A percentile compares a stretch with the other conserved stretches of the same genome.
phyloP scores from a whole-genome alignment of 192 early-diverging fungal genomes.

The Kickxella alabastrina region DNA sequence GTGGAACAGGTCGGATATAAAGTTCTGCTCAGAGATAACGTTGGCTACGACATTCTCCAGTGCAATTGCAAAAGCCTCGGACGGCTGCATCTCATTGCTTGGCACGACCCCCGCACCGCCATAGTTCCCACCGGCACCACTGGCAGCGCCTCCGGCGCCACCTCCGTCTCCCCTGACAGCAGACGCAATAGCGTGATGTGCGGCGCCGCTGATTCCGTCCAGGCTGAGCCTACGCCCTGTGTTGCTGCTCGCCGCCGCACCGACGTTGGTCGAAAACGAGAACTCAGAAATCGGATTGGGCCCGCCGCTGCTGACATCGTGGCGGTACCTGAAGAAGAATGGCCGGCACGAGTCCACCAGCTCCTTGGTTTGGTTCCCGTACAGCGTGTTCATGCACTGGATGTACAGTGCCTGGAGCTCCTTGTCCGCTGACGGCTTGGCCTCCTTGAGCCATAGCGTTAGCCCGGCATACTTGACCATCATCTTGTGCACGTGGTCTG shows the following conservation, averaged over 20 bases:
- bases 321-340: slow-evolving; percentile 30
- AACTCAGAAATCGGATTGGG: slow-evolving; percentile 25
- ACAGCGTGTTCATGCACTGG: slow-evolving; percentile 54
- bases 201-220: slow-evolving; percentile 40
- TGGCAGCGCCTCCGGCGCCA: neutral
- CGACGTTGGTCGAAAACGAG: slow-evolving; percentile 28
- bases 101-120: slow-evolving; percentile 4
- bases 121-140: neutral
- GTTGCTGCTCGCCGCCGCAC: slow-evolving; percentile 6
- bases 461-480: slow-evolving; percentile 65
- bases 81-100: slow-evolving; percentile 29
- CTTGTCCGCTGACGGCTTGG: slow-evolving; percentile 64
- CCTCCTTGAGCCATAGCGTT: slow-evolving; percentile 69
- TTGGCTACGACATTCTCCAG: slow-evolving; percentile 55
- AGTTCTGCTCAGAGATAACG: slow-evolving; percentile 88
- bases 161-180: slow-evolving; percentile 19
- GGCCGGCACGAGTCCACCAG: slow-evolving; percentile 55
- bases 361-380: slow-evolving; percentile 52
- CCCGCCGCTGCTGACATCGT: slow-evolving; percentile 21
- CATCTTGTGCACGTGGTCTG: slow-evolving; percentile 60
- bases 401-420: slow-evolving; percentile 70
- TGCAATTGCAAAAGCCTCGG: slow-evolving; percentile 42
- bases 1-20: slow-evolving; percentile 82
- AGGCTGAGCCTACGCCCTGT: slow-evolving; percentile 33
- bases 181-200: slow-evolving; percentile 27